A percentile compares a stretch with the other conserved stretches of the same genome.
phyloP scores from a whole-genome alignment of 1,139 yeast species.

The Suhomyces ambrosiae region DNA sequence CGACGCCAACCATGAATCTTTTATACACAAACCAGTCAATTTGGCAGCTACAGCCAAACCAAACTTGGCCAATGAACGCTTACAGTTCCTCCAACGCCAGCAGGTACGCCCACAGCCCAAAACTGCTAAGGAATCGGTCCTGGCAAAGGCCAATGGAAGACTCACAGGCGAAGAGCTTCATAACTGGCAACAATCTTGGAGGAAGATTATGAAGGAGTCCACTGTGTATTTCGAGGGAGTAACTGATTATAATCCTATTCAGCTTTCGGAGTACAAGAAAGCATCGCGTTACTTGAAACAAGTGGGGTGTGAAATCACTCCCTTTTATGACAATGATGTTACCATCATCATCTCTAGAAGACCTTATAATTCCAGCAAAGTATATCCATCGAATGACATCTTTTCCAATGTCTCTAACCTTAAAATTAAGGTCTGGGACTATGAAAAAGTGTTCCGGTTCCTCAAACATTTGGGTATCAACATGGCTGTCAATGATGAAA shows the following conservation, averaged over 20 bases:
- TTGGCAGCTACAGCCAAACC: slow-evolving; percentile 6
- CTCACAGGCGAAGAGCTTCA: slow-evolving; percentile 54
- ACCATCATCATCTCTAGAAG: slow-evolving; percentile 81
- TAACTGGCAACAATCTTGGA: slow-evolving; percentile 85
- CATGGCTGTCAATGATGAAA: slow-evolving; percentile 17
- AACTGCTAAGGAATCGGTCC: slow-evolving; percentile 5
- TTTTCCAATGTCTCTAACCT: slow-evolving; percentile 62
- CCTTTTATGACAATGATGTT: slow-evolving; percentile 76
- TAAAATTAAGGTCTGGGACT: slow-evolving; percentile 82
- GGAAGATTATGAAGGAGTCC: slow-evolving; percentile 70
- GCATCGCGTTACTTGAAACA: slow-evolving; percentile 56
- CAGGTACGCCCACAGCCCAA: slow-evolving; percentile 5
- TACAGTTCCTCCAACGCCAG: slow-evolving; percentile 1
- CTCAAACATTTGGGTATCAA: slow-evolving; percentile 66
- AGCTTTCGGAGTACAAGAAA: slow-evolving; percentile 52
- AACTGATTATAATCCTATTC: slow-evolving; percentile 43
- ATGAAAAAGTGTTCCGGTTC: slow-evolving; percentile 82
- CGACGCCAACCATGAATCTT: not conserved
- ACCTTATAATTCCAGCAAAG: slow-evolving; percentile 19
- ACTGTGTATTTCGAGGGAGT: slow-evolving; percentile 79
- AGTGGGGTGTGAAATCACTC: slow-evolving; percentile 67
- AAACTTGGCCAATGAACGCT: slow-evolving; percentile 1
- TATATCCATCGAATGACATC: slow-evolving; percentile 58
- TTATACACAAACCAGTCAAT: not conserved
- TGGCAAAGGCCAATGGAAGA: slow-evolving; percentile 22